These are phyloP conservation scores for Ziziphus jujuba DNA, from an alignment of 306 rosid species.

Conservation along the genomic window DNA sequence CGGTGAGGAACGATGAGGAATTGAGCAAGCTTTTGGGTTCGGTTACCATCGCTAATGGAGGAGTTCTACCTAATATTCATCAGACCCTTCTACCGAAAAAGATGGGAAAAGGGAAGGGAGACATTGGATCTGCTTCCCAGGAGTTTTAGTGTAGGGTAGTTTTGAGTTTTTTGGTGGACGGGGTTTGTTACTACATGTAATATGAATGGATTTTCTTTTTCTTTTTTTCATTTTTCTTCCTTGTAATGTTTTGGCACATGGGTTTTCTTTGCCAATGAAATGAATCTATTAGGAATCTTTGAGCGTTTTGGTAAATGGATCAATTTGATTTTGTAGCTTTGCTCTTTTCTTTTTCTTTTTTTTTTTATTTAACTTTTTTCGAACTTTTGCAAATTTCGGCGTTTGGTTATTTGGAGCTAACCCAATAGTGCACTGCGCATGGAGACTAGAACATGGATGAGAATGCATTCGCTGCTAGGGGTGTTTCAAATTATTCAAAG, in stretches of 20 bases:
- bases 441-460: no score
- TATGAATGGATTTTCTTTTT: constrained; percentile 11
- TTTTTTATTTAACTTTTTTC: no score
- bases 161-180: neutral
- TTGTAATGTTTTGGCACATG: neutral
- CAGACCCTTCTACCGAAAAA: constrained; percentile 72
- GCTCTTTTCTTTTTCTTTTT: no score
- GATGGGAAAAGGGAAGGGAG: constrained; percentile 72
- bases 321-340: neutral
- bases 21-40: constrained; percentile 77
- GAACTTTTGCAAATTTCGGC: no score
- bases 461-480: no score
- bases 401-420: no score
- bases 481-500: no score
- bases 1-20: constrained; percentile 82
- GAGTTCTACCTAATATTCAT: constrained; percentile 72
- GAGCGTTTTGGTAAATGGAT: neutral
- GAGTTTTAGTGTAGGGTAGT: constrained; percentile 46
- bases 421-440: no score
- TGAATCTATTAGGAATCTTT: neutral
- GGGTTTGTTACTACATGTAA: constrained; percentile 23
- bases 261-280: neutral
- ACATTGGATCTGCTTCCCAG: constrained; percentile 83
- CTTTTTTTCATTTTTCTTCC: neutral
- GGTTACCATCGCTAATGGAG: constrained; percentile 78